Evolutionary conservation across 2,329 filamentous ascomycete genomes (phyloP).

Genomic region (Hypoxylon sp.): DNA sequence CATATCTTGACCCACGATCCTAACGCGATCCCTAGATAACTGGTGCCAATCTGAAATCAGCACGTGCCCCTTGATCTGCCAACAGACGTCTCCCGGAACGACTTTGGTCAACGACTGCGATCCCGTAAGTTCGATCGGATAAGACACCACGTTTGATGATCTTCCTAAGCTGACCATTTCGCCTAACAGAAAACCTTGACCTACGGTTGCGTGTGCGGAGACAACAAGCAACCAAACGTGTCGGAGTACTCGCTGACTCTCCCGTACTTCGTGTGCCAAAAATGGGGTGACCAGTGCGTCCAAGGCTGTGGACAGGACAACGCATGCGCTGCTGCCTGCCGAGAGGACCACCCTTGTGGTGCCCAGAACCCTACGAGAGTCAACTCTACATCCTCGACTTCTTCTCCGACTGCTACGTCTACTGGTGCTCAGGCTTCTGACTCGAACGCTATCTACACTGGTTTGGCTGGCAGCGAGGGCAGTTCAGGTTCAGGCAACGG

Average conservation of each 20-base stretch:
- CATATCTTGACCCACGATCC: conserved; percentile 4
- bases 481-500: conserved; percentile 24
- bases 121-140: conserved; percentile 63
- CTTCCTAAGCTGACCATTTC: conserved; percentile 30
- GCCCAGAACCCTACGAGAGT: conserved; percentile 73
- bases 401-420: conserved; percentile 54
- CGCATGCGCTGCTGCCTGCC: conserved; percentile 73
- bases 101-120: conserved; percentile 77
- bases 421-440: conserved; percentile 56
- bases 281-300: conserved; percentile 80
- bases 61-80: conserved; percentile 80
- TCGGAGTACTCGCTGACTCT: conserved; percentile 84
- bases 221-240: conserved; percentile 77
- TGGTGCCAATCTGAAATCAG: conserved; percentile 77
- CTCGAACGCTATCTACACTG: conserved; percentile 57
- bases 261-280: conserved; percentile 81
- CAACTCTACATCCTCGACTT: conserved; percentile 67
- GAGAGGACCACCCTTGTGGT: conserved; percentile 79
- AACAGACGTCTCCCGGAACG: conserved; percentile 67
- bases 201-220: conserved; percentile 81
- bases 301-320: conserved; percentile 68
- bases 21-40: conserved; percentile 54
- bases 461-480: conserved; percentile 49
- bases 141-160: neutral
- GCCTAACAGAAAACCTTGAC: conserved; percentile 66